Base-by-base conservation (phyloP, 257 asterid genomes). In the Solanum habrochaites region DNA sequence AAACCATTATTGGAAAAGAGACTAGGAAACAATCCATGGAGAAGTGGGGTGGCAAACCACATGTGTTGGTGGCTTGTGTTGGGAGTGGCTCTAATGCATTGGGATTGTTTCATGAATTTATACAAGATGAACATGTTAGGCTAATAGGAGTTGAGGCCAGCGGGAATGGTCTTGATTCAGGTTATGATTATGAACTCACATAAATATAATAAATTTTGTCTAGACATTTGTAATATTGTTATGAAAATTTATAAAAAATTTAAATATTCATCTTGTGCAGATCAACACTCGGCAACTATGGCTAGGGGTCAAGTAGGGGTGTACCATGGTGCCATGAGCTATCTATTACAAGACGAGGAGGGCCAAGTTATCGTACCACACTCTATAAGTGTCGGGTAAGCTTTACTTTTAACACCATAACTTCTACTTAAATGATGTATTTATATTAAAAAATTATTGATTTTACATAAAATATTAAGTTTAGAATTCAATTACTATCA, bases 1-100 rank as follows among this genome's bases (percentile, higher is more conserved):
- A 93, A 39, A 87, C 97, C 0, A 81, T 96, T 3, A 95, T 96
- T 35, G 98, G 98, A 2, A 95, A 91, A 85, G 98, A 96, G 86
- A 95, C 96, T 1, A 89, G 97, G 60, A 93, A 87, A 73, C 98
- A 93, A 83, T 94, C 95, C 0, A 42, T 87, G 87, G 93, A 93
- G 39, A 94, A 93, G 73, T 95, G 97, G 97, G 93, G 94, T n/a
- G 97, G 96, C 8, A 90, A 90, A 88, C 98, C 99, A 6, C 94
- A 95, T 43, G 96, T 95, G 2, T 13, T 95, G 27, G 90, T 95
- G 11, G 98, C 98, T 1, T 93, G 98, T 60, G 94, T 96, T 0
- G 98, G 98, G 35, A 90, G 94, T 7, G 99, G 96, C 1, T 94
- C 96, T 0, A 96, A 95, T 56, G 99, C 98, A 0, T 78, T 96